Conservation (phyloP, 2,329 filamentous ascomycete species). For the Alternaria sp. region DNA sequence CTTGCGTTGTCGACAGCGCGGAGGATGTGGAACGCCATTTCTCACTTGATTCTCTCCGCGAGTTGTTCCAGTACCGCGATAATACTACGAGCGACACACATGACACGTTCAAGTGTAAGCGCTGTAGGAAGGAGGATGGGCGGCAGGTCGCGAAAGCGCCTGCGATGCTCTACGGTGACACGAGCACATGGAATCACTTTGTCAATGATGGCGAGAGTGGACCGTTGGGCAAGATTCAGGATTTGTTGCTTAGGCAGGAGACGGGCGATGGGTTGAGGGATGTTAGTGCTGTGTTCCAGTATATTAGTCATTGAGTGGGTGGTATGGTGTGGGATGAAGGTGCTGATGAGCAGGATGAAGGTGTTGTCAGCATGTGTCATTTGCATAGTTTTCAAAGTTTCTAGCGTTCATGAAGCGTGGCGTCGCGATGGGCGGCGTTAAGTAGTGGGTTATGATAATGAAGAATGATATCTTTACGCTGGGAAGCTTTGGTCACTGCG, state of each 20-base stretch:
- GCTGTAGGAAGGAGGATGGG: slow-evolving; percentile 82
- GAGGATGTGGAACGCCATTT: slow-evolving; percentile 98
- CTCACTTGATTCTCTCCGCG: slow-evolving; percentile 84
- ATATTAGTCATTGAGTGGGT: slow-evolving; percentile 81
- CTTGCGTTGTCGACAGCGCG: slow-evolving; percentile 93
- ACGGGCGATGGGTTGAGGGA: slow-evolving; percentile 67
- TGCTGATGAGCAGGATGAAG: not conserved
- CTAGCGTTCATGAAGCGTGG: slow-evolving; percentile 1
- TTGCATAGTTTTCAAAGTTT: slow-evolving; percentile 1
- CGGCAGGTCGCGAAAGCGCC: slow-evolving; percentile 87
- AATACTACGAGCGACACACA: slow-evolving; percentile 92
- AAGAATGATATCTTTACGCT: not conserved
- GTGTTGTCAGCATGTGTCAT: not conserved
- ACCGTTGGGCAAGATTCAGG: slow-evolving; percentile 82
- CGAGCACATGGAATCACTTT: slow-evolving; percentile 99
- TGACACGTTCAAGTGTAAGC: slow-evolving; percentile 98
- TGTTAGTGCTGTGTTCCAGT: slow-evolving; percentile 96
- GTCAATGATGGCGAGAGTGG: slow-evolving; percentile 73
- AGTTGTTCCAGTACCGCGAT: slow-evolving; percentile 90
- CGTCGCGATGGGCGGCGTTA: not conserved
- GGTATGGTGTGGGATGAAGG: not conserved
- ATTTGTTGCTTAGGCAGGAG: slow-evolving; percentile 88
- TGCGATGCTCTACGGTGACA: slow-evolving; percentile 96
- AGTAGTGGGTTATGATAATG: not conserved
- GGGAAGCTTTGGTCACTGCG: not conserved